Conservation (phyloP, 768 basidiomycete species). For the Calocybe indica region DNA sequence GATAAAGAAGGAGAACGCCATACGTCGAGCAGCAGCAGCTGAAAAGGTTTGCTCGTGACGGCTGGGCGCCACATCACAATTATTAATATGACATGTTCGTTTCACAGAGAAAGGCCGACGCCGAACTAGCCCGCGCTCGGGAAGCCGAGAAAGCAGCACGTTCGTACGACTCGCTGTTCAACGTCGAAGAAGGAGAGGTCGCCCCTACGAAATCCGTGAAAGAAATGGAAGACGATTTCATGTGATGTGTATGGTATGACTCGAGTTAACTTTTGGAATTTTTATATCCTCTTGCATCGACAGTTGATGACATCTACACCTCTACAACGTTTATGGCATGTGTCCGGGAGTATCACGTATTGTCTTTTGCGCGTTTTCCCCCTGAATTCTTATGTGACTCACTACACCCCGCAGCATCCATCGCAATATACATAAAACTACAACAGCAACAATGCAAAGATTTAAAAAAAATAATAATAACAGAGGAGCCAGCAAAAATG, state of each 20-base stretch:
- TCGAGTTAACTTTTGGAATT: no score
- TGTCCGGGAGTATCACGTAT: no score
- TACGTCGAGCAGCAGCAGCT: slow-evolving; percentile 52
- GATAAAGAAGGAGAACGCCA: slow-evolving; percentile 67
- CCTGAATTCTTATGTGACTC: no score
- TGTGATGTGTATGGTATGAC: slow-evolving; percentile 40
- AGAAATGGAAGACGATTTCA: slow-evolving; percentile 86
- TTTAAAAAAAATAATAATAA: no score
- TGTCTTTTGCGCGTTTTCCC: no score
- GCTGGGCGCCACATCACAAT: not conserved
- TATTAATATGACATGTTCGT: not conserved
- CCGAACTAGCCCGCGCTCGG: slow-evolving; percentile 64
- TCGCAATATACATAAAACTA: no score
- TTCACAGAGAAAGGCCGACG: slow-evolving; percentile 70
- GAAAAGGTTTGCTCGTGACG: slow-evolving; percentile 48
- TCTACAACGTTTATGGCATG: no score
- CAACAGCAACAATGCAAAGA: no score
- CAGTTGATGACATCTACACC: no score
- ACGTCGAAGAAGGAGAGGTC: slow-evolving; percentile 53
- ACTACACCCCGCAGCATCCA: no score
- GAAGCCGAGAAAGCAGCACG: slow-evolving; percentile 84
- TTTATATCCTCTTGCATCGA: no score
- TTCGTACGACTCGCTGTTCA: slow-evolving; percentile 82
- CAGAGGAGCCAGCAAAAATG: no score
- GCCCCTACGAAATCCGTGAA: slow-evolving; percentile 52